Evolutionary conservation across 441 rosid species (phyloP), one percentile per base, ranked within the genome.

Genomic region (Erodium texanum): DNA sequence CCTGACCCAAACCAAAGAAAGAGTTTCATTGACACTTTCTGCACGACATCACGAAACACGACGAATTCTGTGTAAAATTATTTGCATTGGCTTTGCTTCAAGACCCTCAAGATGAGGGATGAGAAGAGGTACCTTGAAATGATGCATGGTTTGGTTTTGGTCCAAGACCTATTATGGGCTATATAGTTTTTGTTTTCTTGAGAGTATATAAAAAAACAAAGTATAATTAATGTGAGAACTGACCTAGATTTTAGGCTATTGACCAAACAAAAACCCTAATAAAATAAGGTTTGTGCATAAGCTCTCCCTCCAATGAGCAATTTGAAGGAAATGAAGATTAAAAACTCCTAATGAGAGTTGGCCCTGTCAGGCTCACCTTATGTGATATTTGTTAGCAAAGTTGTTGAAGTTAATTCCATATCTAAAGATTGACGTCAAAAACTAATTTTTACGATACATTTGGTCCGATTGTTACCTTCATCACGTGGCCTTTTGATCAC

Each of bases 281-380:
- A 75, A 77, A 75, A 70, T 80, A 77, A 77, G 75, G 77, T 78
- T 70, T 27, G 29, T 27, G 29, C 16, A 63, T 70, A 70, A 81
- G 87, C 87, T 77, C 90, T 64, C 9, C 48, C 74, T 65, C 82
- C 89, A 56, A 87, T 65, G 68, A 22, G 69, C 71, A 74, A 74
- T 70, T 27, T 1, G 67, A 66, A 69, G 12, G 12, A 41, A 12
- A 7, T 7, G 12, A 41, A 12, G 9, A 41, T 7, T 41, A 7
- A 7, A 41, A 8, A 41, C 48, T 41, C 48, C 12, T 41, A 41
- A 41, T 41, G 14, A 41, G 82, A 85, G 93, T 85, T 89, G 96
- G 90, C 96, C 83, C 63, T 82, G 94, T 85, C 94, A 87, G 91
- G 7, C 12, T 41, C 48, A 41, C 12, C 48, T n/a, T n/a, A n/a